These are phyloP conservation scores for Ilyonectria destructans DNA, from an alignment of 2,329 filamentous ascomycete species.

Conservation along the genomic window DNA sequence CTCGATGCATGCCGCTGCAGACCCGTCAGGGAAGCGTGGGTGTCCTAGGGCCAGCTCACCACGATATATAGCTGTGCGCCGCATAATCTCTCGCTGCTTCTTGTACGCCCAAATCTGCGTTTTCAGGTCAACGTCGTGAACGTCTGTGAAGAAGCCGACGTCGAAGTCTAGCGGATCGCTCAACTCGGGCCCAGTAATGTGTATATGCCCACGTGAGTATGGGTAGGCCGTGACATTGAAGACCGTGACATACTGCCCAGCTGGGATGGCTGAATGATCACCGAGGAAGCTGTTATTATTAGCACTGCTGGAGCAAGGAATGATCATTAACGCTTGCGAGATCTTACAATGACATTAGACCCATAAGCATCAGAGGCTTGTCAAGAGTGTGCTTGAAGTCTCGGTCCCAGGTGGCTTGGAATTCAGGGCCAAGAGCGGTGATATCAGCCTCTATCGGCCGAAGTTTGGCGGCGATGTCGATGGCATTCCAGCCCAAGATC, in stretches of 20 bases:
- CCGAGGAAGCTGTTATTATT: conserved; percentile 56
- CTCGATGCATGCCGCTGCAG: conserved; percentile 63
- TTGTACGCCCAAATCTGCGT: conserved; percentile 78
- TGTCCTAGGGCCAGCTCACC: conserved; percentile 62
- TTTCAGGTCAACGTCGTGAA: conserved; percentile 72
- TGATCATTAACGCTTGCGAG: not conserved
- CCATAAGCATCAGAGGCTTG: conserved; percentile 65
- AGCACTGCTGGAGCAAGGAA: conserved; percentile 26
- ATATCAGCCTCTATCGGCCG: conserved; percentile 70
- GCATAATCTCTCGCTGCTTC: conserved; percentile 72
- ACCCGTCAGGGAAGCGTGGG: conserved; percentile 61
- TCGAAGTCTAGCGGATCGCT: conserved; percentile 69
- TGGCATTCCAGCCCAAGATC: conserved; percentile 71
- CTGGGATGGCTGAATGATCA: conserved; percentile 56
- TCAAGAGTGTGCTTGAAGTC: conserved; percentile 64
- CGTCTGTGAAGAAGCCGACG: conserved; percentile 70
- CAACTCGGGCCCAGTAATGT: conserved; percentile 66
- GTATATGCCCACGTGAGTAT: conserved; percentile 71
- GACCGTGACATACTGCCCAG: conserved; percentile 67
- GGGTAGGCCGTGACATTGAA: conserved; percentile 62
- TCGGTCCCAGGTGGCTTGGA: conserved; percentile 68
- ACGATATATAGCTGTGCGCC: conserved; percentile 70
- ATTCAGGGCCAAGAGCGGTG: conserved; percentile 66
- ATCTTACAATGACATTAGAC: conserved; percentile 47
- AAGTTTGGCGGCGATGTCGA: conserved; percentile 71